Conservation (phyloP, 208 protist species). For the Porcisia deanei region DNA sequence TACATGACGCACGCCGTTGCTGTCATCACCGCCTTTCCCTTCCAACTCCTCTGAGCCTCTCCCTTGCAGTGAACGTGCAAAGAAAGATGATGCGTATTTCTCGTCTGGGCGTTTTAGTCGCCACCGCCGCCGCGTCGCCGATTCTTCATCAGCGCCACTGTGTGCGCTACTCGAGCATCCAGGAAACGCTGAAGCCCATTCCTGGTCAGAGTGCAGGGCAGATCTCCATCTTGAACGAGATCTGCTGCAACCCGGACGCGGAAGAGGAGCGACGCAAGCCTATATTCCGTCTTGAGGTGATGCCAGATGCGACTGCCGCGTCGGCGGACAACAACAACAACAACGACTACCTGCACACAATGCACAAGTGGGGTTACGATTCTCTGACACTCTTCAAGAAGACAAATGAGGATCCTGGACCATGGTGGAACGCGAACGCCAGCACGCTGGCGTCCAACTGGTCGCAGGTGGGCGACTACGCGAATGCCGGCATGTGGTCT, state of each 20-base stretch:
- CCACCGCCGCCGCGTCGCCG: background rate
- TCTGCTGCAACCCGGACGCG: constrained; percentile 85
- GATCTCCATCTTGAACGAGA: constrained; percentile 85
- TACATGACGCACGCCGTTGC: background rate
- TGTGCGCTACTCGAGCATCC: constrained; percentile 82
- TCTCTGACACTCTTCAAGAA: constrained; percentile 87
- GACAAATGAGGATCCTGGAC: constrained; percentile 86
- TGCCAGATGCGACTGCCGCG: constrained; percentile 22
- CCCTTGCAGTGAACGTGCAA: background rate
- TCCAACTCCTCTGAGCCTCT: background rate
- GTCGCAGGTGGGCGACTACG: constrained; percentile 89
- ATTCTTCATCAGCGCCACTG: constrained; percentile 39
- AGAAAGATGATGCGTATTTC: constrained; percentile 24
- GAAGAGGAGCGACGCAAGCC: constrained; percentile 86
- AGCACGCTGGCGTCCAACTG: constrained; percentile 86
- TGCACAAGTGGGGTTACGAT: constrained; percentile 89
- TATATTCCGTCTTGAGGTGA: constrained; percentile 73
- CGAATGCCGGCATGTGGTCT: constrained; percentile 89
- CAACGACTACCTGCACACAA: constrained; percentile 60
- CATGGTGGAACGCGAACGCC: constrained; percentile 90
- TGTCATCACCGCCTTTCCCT: background rate
- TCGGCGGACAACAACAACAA: constrained; percentile 34
- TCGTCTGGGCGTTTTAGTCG: constrained; percentile 1
- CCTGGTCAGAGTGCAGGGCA: constrained; percentile 80
- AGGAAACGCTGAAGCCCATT: constrained; percentile 75